Evolutionary conservation across 805 yeast genomes (phyloP), one percentile per base, ranked within the genome.

Genomic region (Saccharomyces jurei): DNA sequence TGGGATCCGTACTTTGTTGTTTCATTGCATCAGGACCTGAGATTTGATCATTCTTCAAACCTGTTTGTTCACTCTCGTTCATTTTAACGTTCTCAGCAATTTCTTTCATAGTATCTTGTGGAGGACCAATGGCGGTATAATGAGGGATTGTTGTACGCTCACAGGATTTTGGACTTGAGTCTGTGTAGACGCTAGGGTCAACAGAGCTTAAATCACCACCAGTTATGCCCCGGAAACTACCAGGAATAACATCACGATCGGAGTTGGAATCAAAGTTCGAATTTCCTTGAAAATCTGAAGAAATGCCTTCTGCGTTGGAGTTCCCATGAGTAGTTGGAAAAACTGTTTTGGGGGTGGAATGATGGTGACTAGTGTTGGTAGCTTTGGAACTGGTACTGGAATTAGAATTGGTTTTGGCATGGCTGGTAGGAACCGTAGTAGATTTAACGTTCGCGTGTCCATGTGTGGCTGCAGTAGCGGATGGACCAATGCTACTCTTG

Each of bases 21-120:
- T 4, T 10, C 2, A 14, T 27, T 46, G 10, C 22, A 22, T 46
- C 44, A 46, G 49, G 14, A 22, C 49, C 49, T 1, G 30, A 27
- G 2, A 26, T n/a, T 46, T 46, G 28, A 11, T 46, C 30, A 46
- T 25, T 46, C 17, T 27, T 46, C 21, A 27, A 46, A 22, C 49
- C 49, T 6, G 49, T 46, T 26, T 46, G 49, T 14, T 46, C 17
- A 11, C 30, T 46, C 30, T 46, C 21, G 29, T 46, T 11, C 49
- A 46, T 46, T 9, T 46, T 27, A 10, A 46, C 49, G 14, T 27
- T 27, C 13, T 46, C 14, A 2, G 49, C 49, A 46, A 25, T 46
- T 9, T 25, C 49, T 26, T 10, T 46, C 5, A 41, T 27, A n/a
- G 58, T 58, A 56, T 58, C 56, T n/a, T 58, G 59, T 29, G 60